Evolutionary conservation across 441 rosid genomes (phyloP), one percentile per base, ranked within the genome.

Genomic region (Euphorbia neoarborescens): DNA sequence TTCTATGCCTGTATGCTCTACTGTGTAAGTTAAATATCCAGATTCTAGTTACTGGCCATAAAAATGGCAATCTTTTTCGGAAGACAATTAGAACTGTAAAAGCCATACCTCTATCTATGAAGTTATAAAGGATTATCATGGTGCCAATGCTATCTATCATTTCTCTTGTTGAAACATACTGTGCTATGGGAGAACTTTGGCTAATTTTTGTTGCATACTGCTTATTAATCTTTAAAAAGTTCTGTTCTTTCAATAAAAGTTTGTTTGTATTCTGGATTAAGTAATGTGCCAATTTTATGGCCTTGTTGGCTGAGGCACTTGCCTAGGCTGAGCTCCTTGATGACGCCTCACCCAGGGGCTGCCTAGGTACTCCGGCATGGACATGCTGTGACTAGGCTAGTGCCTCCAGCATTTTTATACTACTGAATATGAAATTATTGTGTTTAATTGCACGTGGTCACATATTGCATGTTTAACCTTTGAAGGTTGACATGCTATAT

Each of bases 141-240:
- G n/a, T 15, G 8, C 62, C 9, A 27, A 34, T 24, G 3, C 20
- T 20, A 40, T 7, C 20, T 20, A 40, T 7, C 14, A 22, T 24
- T 37, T 56, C n/a, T 69, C 46, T 27, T 60, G 35, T 28, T 70
- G 20, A 19, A 60, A 44, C 73, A 28, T 19, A 32, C 13, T 42
- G n/a, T n/a, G n/a, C 46, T 14, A 7, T 30, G 27, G 46, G 10
- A 30, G 22, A 37, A 44, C 40, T 44, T 14, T 46, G n/a, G n/a
- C 1, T 46, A n/a, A n/a, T 44, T 60, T 1, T 60, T 20, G 12
- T 44, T n/a, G 24, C 6, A 34, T 59, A 42, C 24, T 38, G 32
- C 15, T n/a, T 32, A 7, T 22, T 9, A 59, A 67, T 48, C 59
- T 54, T 28, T 8, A 54, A 54, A 54, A 2, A 24, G 11, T 54